phyloP scores from a whole-genome alignment of 495 filamentous ascomycete species.

The Bombardia bombarda region DNA sequence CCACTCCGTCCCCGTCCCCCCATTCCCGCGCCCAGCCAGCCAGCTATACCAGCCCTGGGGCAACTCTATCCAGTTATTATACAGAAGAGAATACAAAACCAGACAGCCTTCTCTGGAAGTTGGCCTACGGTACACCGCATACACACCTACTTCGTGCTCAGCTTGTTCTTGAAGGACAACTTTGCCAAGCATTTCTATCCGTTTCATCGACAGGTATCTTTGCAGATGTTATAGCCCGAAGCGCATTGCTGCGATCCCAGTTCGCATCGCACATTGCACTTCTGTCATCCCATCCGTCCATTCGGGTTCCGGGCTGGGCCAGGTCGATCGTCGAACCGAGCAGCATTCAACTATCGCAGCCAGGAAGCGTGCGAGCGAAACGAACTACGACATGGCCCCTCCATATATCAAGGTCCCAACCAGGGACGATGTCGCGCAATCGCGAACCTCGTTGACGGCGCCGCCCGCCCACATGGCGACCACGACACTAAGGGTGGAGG shows the following conservation, averaged over 20 bases:
- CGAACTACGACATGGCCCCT: conserved; percentile 36
- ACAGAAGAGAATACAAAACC: too few species aligned
- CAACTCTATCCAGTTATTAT: too few species aligned
- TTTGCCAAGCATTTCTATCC: too few species aligned
- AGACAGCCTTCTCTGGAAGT: too few species aligned
- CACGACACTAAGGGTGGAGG: conserved; percentile 81
- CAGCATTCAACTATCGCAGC: too few species aligned
- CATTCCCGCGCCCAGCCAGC: too few species aligned
- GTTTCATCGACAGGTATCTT: conserved; percentile 1
- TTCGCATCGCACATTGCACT: conserved; percentile 1
- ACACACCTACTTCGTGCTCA: background rate
- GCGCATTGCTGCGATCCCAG: background rate
- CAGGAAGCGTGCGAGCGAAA: too few species aligned
- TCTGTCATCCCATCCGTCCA: background rate
- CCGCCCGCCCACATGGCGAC: conserved; percentile 63
- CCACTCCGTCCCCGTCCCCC: too few species aligned
- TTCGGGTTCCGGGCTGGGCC: background rate
- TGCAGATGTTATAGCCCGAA: conserved; percentile 4
- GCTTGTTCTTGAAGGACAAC: too few species aligned
- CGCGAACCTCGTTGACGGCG: conserved; percentile 21
- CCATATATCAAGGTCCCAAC: conserved; percentile 35
- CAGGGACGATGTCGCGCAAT: conserved; percentile 18
- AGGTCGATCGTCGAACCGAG: conserved; percentile 2
- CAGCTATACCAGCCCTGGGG: too few species aligned
- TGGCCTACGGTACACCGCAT: too few species aligned